phyloP scores from a whole-genome alignment of 2,329 filamentous ascomycete species.

The Diaporthe sp. region DNA sequence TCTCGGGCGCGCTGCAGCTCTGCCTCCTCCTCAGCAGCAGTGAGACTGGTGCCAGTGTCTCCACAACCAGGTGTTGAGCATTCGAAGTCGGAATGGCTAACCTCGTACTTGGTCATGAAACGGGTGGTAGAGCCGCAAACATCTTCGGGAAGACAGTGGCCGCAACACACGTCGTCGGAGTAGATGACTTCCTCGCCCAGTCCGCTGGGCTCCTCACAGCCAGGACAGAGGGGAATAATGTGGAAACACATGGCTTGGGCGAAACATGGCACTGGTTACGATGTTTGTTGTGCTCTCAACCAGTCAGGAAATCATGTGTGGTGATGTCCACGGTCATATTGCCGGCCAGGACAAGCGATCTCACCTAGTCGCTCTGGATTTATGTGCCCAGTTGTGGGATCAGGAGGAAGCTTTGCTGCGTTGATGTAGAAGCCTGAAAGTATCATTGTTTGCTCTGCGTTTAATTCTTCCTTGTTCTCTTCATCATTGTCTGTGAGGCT shows the following conservation, averaged over 20 bases:
- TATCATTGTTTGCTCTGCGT: neutral
- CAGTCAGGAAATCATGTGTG: too few species aligned
- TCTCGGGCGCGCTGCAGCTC: conserved; percentile 28
- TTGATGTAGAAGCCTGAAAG: neutral
- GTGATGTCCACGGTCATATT: neutral
- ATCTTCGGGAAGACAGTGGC: conserved; percentile 21
- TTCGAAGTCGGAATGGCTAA: conserved; percentile 30
- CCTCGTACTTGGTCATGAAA: conserved; percentile 32
- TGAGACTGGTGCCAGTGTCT: neutral
- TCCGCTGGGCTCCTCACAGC: conserved; percentile 34
- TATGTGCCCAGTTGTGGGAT: neutral
- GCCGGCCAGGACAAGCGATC: neutral
- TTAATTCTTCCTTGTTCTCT: neutral
- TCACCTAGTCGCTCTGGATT: too few species aligned
- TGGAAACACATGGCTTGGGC: conserved; percentile 32
- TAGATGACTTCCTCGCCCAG: conserved; percentile 35
- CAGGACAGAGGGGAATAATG: conserved; percentile 33
- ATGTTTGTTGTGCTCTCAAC: neutral
- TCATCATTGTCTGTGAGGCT: neutral
- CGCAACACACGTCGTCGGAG: conserved; percentile 30
- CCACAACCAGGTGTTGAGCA: conserved; percentile 33
- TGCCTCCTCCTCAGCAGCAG: conserved; percentile 22
- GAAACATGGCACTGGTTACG: neutral
- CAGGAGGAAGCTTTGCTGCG: neutral
- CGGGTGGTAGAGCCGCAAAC: conserved; percentile 31